Conservation (phyloP, 2,329 filamentous ascomycete species). For the Hypoxylon sp. region DNA sequence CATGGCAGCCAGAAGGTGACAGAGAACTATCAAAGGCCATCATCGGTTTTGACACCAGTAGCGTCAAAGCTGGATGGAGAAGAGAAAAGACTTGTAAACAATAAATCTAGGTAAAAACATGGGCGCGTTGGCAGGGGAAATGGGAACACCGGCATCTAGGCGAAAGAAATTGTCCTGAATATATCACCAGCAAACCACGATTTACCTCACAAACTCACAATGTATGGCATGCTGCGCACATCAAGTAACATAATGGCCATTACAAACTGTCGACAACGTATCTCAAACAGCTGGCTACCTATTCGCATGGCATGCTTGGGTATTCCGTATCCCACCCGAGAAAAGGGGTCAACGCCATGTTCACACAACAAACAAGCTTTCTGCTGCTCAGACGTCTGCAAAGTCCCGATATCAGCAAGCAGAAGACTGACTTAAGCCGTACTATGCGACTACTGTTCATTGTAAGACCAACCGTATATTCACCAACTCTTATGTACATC, state of each 20-base stretch:
- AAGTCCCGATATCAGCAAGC: not conserved
- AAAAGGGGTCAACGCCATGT: conserved; percentile 14
- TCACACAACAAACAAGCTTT: conserved; percentile 8
- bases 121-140: too few species aligned
- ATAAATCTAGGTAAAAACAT: too few species aligned
- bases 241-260: not conserved
- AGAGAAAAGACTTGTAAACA: not conserved
- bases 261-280: not conserved
- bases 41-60: too few species aligned
- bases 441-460: not conserved
- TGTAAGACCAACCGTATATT: conserved; percentile 11
- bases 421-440: conserved; percentile 3
- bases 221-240: not conserved
- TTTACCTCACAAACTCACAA: not conserved
- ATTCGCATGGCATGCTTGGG: not conserved
- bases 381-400: conserved; percentile 18
- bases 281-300: too few species aligned
- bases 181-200: not conserved
- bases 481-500: not conserved
- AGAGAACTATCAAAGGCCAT: too few species aligned
- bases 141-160: too few species aligned
- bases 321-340: conserved; percentile 2
- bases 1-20: too few species aligned
- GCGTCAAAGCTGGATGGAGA: too few species aligned
- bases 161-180: not conserved